These are phyloP conservation scores for Brassica hybrid DNA, from an alignment of 441 rosid genomes.

Conservation along the genomic window DNA sequence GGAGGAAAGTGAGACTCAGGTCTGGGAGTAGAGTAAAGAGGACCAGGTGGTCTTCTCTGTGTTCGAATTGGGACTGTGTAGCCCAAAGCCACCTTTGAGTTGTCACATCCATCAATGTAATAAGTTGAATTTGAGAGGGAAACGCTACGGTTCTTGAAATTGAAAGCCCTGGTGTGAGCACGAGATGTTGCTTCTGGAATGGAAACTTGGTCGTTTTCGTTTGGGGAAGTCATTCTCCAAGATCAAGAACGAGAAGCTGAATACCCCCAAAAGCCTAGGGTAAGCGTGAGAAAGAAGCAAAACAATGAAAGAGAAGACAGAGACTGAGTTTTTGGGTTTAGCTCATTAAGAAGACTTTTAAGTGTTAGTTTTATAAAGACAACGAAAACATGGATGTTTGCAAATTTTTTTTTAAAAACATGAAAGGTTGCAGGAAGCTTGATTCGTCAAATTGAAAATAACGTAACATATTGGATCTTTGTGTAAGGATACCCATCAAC, in stretches of 20 bases:
- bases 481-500: constrained; percentile 15
- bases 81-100: constrained; percentile 48
- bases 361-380: neutral
- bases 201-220: constrained; percentile 72
- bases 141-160: constrained; percentile 57
- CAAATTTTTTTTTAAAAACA: no score
- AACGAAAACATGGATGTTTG: constrained; percentile 6
- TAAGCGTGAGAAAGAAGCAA: neutral
- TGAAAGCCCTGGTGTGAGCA: constrained; percentile 36
- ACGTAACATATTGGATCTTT: no score
- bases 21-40: no score
- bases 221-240: constrained; percentile 28
- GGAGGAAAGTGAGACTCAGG: constrained; percentile 42
- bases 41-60: constrained; percentile 57
- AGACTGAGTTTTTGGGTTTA: neutral
- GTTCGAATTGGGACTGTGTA: constrained; percentile 82
- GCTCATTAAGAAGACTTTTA: neutral
- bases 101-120: constrained; percentile 45
- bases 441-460: no score
- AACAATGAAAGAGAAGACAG: no score
- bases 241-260: constrained; percentile 5
- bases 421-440: neutral
- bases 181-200: constrained; percentile 52
- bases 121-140: constrained; percentile 63
- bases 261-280: neutral